phyloP scores from a whole-genome alignment of 805 yeast species.

The Pichia paraexigua region DNA sequence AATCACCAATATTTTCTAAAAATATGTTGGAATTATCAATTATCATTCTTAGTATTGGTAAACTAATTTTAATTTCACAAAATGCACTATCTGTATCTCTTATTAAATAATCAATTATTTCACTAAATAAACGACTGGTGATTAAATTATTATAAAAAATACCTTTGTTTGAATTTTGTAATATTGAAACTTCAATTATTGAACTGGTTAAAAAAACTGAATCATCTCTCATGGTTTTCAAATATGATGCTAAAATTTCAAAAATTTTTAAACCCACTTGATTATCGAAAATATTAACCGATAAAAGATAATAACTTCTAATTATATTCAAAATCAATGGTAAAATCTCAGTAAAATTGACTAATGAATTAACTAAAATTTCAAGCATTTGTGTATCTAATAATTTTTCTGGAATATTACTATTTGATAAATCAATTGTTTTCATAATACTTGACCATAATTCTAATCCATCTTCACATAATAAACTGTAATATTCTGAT shows the following conservation, averaged over 20 bases:
- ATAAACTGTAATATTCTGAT: constrained; percentile 44
- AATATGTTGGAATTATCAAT: constrained; percentile 29
- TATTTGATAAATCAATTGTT: constrained; percentile 39
- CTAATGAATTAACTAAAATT: constrained; percentile 48
- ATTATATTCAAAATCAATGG: constrained; percentile 54
- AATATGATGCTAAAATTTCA: constrained; percentile 42
- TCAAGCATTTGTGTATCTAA: constrained; percentile 35
- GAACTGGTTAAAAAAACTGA: constrained; percentile 49
- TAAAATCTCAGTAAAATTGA: constrained; percentile 66
- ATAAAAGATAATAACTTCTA: constrained; percentile 51
- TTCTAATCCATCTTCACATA: constrained; percentile 82
- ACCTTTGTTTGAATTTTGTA: constrained; percentile 24
- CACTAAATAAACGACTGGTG: constrained; percentile 38
- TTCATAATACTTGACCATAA: constrained; percentile 69
- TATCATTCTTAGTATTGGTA: constrained; percentile 34
- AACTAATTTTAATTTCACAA: constrained; percentile 32
- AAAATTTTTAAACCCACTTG: constrained; percentile 36
- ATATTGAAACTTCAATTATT: constrained; percentile 41
- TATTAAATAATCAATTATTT: constrained; percentile 33
- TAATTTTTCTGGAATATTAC: constrained; percentile 30
- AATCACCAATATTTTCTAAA: constrained; percentile 12
- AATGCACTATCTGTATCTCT: constrained; percentile 38
- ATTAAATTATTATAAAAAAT: constrained; percentile 24
- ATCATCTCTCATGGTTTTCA: constrained; percentile 64
- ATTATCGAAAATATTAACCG: constrained; percentile 35